Percentiles rank a stretch among this genome's conserved stretches.
Conservation (phyloP, 2,329 filamentous ascomycete genomes). For the Emmonsiellopsis sp. region DNA sequence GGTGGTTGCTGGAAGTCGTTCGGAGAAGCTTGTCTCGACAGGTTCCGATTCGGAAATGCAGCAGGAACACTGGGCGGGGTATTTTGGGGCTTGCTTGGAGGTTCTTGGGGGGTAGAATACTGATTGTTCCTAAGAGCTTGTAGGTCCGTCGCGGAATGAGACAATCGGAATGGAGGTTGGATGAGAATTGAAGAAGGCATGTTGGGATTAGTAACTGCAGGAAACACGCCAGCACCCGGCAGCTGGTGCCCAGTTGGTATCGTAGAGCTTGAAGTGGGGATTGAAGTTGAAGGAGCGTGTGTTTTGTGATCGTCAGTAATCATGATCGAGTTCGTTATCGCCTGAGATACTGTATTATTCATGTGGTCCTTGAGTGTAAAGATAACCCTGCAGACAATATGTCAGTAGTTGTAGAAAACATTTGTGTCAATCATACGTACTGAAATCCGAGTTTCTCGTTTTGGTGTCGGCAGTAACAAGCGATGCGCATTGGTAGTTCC, state of each 20-base stretch:
- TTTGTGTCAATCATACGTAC: slow-evolving; percentile 23
- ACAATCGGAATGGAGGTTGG: slow-evolving; percentile 43
- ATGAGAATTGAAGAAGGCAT: slow-evolving; percentile 23
- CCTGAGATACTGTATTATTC: slow-evolving; percentile 70
- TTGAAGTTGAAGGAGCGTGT: slow-evolving; percentile 41
- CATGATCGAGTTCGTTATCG: slow-evolving; percentile 80
- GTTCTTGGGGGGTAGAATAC: slow-evolving; percentile 29
- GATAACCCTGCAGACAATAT: slow-evolving; percentile 53
- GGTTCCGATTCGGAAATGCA: slow-evolving; percentile 48
- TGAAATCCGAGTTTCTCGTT: slow-evolving; percentile 85
- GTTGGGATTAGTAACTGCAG: slow-evolving; percentile 24
- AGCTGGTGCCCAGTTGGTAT: slow-evolving; percentile 32
- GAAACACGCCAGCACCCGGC: slow-evolving; percentile 36
- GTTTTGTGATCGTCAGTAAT: slow-evolving; percentile 98
- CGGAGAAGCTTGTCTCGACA: slow-evolving; percentile 69
- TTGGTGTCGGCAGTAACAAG: slow-evolving; percentile 94
- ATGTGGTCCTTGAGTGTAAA: slow-evolving; percentile 83
- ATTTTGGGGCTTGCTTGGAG: slow-evolving; percentile 31
- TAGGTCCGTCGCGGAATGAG: slow-evolving; percentile 56
- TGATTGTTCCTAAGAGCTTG: slow-evolving; percentile 49
- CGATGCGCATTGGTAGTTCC: slow-evolving; percentile 86
- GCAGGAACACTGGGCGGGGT: slow-evolving; percentile 30
- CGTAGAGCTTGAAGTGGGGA: slow-evolving; percentile 24
- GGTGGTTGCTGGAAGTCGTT: slow-evolving; percentile 52
- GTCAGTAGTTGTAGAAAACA: slow-evolving; percentile 9